These are phyloP conservation scores for Phytopythium montanum DNA, from an alignment of 352 stramenopile species.

Conservation along the genomic window DNA sequence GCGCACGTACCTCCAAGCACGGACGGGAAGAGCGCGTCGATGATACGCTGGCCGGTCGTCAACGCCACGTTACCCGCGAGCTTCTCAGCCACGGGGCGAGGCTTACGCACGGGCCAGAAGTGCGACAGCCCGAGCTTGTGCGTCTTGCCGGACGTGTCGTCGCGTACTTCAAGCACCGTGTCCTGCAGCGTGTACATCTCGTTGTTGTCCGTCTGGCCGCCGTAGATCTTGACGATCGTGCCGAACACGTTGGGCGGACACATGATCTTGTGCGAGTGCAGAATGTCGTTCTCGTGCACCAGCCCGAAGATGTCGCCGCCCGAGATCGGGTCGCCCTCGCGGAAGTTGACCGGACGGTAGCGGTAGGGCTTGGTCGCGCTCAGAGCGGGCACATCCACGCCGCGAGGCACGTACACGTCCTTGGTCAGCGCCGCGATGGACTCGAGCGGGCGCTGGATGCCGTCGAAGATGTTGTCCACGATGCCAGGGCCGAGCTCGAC, in stretches of 20 bases:
- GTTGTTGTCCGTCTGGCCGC: slow-evolving; percentile 93
- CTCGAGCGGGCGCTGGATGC: slow-evolving; percentile 99
- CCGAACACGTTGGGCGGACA: slow-evolving; percentile 99
- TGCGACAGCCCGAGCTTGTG: slow-evolving; percentile 96
- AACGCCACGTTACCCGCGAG: slow-evolving; percentile 96
- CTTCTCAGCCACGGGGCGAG: slow-evolving; percentile 97
- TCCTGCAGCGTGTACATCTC: slow-evolving; percentile 97
- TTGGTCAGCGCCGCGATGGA: slow-evolving; percentile 92
- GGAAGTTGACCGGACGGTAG: slow-evolving; percentile 93
- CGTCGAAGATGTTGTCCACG: slow-evolving; percentile 99
- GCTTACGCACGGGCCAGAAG: slow-evolving; percentile 98
- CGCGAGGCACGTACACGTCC: slow-evolving; percentile 97
- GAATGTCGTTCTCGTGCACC: slow-evolving; percentile 99
- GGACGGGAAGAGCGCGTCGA: slow-evolving; percentile 99
- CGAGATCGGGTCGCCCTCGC: slow-evolving; percentile 93
- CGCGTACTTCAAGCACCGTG: slow-evolving; percentile 97
- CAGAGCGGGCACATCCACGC: slow-evolving; percentile 95
- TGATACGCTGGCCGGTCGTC: slow-evolving; percentile 98
- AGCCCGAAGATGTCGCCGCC: slow-evolving; percentile 98
- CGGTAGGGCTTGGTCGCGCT: slow-evolving; percentile 93
- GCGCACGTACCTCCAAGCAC: slow-evolving; percentile 98
- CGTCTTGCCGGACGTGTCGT: slow-evolving; percentile 94
- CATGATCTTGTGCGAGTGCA: slow-evolving; percentile 99
- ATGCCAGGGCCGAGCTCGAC: slow-evolving; percentile 99
- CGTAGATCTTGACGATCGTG: slow-evolving; percentile 98